A percentile compares a stretch with the other conserved stretches of the same genome.
These are phyloP conservation scores for Trichoderma arundinaceum DNA, from an alignment of 2,329 filamentous ascomycete species.

Conservation along the genomic window DNA sequence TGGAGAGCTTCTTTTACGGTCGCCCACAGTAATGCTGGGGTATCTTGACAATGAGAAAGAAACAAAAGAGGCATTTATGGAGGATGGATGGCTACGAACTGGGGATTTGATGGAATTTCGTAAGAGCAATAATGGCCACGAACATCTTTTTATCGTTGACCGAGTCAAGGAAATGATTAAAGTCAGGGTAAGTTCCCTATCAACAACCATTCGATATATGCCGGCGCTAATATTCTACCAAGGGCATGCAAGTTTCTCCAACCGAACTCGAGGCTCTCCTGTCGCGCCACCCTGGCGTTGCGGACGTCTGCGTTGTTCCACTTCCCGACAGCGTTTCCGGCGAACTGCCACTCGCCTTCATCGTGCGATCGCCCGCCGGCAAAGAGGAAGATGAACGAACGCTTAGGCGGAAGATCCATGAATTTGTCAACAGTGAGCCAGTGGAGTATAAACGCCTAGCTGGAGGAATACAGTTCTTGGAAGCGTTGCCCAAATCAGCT, in stretches of 20 bases:
- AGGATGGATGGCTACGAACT: conserved; percentile 40
- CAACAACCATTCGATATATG: no score
- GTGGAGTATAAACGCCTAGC: conserved; percentile 57
- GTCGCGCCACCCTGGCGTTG: conserved; percentile 67
- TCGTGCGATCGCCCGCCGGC: conserved; percentile 54
- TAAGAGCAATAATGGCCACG: conserved; percentile 53
- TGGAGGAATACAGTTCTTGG: conserved; percentile 57
- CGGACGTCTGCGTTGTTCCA: conserved; percentile 71
- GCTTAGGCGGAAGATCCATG: conserved; percentile 49
- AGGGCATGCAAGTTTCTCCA: conserved; percentile 76
- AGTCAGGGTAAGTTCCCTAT: conserved; percentile 46
- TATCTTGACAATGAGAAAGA: conserved; percentile 78
- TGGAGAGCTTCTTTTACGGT: conserved; percentile 78
- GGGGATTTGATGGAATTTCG: conserved; percentile 63
- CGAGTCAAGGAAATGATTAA: conserved; percentile 59
- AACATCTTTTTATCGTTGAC: conserved; percentile 37
- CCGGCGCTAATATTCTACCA: background rate
- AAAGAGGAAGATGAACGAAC: conserved; percentile 59
- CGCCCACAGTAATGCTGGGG: conserved; percentile 73
- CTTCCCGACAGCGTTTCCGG: conserved; percentile 60
- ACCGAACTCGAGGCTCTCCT: conserved; percentile 73
- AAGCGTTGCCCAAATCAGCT: conserved; percentile 64
- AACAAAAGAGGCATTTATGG: conserved; percentile 33
- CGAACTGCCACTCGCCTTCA: conserved; percentile 62
- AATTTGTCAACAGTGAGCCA: conserved; percentile 51